These are phyloP conservation scores for Triglochin maritima DNA, from an alignment of 106 monocot genomes.

Conservation along the genomic window DNA sequence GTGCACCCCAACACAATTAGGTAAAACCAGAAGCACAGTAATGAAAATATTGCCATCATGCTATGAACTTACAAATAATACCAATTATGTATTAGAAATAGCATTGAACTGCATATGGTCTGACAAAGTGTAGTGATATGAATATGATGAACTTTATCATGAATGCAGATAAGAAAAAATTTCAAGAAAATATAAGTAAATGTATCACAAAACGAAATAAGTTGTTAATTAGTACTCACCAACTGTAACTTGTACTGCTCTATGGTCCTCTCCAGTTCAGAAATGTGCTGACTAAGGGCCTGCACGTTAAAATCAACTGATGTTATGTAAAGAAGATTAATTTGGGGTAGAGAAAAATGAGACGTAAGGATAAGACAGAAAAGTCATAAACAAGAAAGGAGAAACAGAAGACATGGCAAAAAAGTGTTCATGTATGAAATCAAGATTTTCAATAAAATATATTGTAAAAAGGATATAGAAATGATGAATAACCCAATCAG, in stretches of 20 bases:
- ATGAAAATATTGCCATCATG: too few species aligned
- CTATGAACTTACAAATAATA: too few species aligned
- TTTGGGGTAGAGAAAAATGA: too few species aligned
- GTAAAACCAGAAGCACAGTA: too few species aligned
- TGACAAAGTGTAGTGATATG: neutral
- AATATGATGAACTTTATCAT: neutral
- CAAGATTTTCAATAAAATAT: too few species aligned
- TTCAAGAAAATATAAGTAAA: neutral
- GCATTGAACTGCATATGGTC: neutral
- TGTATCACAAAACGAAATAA: neutral
- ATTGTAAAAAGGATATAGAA: too few species aligned
- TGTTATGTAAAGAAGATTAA: neutral
- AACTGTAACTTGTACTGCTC: conserved; percentile 17
- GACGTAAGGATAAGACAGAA: too few species aligned
- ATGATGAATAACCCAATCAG: too few species aligned
- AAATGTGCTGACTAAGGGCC: conserved; percentile 23
- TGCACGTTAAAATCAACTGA: conserved; percentile 1
- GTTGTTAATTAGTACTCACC: conserved; percentile 6
- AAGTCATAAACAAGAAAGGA: too few species aligned
- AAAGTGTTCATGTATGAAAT: too few species aligned
- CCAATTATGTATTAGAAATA: neutral
- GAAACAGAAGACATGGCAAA: too few species aligned
- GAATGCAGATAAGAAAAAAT: neutral
- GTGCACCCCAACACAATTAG: too few species aligned
- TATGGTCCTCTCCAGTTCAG: conserved; percentile 23